Percentiles rank a stretch among this genome's conserved stretches.
phyloP scores from a whole-genome alignment of 2,329 filamentous ascomycete species.

The Venturia aucupariae region DNA sequence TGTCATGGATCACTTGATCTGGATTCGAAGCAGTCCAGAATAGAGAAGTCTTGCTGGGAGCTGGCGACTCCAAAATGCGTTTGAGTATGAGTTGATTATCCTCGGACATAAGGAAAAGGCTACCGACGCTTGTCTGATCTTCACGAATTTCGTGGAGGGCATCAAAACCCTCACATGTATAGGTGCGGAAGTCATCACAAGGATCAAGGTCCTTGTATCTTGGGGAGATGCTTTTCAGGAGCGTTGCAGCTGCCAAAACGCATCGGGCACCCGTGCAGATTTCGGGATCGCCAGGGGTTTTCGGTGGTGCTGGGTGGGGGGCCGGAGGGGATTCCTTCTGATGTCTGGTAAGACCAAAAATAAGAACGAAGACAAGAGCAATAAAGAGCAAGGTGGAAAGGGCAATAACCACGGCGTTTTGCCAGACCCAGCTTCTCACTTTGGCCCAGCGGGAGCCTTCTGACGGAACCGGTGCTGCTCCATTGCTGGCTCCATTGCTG shows the following conservation, averaged over 20 bases:
- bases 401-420: constrained; percentile 6
- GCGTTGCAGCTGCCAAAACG: constrained; percentile 24
- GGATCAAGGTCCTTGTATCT: constrained; percentile 56
- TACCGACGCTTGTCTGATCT: constrained; percentile 42
- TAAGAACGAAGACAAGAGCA: neutral
- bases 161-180: constrained; percentile 59
- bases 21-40: constrained; percentile 21
- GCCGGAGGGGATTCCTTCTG: constrained; percentile 1
- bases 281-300: neutral
- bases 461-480: neutral
- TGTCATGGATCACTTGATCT: constrained; percentile 27
- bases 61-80: constrained; percentile 53
- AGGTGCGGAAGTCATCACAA: constrained; percentile 58
- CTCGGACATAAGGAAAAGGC: constrained; percentile 45
- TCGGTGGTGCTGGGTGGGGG: neutral
- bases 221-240: constrained; percentile 53
- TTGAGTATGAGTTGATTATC: constrained; percentile 49
- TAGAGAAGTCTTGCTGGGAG: constrained; percentile 33
- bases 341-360: neutral
- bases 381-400: neutral
- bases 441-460: constrained; percentile 3
- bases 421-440: neutral
- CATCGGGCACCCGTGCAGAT: constrained; percentile 4
- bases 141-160: constrained; percentile 54
- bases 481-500: constrained; percentile 1